Percentiles rank a stretch among this genome's conserved stretches.
Evolutionary conservation across 495 filamentous ascomycete genomes (phyloP).

Genomic region (Tetracladium setigerum): DNA sequence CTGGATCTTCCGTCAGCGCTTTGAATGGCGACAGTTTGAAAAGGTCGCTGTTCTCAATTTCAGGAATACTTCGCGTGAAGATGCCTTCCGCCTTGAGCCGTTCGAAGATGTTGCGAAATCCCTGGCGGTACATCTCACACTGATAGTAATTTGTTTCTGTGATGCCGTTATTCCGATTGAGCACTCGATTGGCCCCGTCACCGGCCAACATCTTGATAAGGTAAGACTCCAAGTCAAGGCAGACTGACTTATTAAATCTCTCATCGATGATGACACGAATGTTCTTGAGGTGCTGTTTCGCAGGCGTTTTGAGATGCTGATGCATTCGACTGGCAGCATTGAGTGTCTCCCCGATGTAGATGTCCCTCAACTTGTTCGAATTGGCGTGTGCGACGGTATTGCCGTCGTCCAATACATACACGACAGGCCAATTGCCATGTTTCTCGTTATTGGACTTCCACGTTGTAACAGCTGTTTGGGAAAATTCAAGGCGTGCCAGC

Average conservation of each 20-base stretch:
- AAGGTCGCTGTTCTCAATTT: conserved; percentile 5
- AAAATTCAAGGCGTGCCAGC: conserved; percentile 2
- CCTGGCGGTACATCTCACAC: conserved; percentile 3
- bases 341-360: conserved; percentile 5
- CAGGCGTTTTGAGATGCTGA: conserved; percentile 5
- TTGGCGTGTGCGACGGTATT: neutral
- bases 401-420: conserved; percentile 3
- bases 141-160: conserved; percentile 5
- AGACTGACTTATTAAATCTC: conserved; percentile 4
- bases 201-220: conserved; percentile 7
- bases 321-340: neutral
- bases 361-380: conserved; percentile 1
- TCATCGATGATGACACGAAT: conserved; percentile 5
- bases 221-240: conserved; percentile 5
- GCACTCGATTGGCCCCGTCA: conserved; percentile 2
- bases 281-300: conserved; percentile 4
- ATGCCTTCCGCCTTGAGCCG: neutral
- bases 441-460: conserved; percentile 3
- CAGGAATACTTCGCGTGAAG: conserved; percentile 4
- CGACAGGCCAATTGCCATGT: conserved; percentile 4
- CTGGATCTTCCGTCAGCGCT: conserved; percentile 3
- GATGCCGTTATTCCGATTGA: conserved; percentile 7
- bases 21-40: conserved; percentile 5
- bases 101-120: conserved; percentile 4
- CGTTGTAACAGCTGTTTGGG: neutral